phyloP scores from a whole-genome alignment of 2,329 filamentous ascomycete genomes.

The Aschersonia sp. region DNA sequence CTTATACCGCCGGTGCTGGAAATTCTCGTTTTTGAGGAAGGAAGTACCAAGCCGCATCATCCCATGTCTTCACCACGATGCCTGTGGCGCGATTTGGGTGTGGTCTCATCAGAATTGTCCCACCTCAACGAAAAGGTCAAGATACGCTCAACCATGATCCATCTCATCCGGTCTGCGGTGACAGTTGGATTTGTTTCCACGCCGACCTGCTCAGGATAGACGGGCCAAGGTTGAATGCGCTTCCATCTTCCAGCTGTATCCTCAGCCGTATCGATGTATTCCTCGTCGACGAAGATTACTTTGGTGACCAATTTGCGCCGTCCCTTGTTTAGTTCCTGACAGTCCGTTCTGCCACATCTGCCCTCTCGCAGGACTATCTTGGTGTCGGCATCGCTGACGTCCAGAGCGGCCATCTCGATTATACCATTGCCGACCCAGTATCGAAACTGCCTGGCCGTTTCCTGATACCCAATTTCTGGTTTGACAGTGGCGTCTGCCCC shows the following conservation, averaged over 20 bases:
- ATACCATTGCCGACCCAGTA: slow-evolving; percentile 23
- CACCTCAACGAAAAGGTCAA: slow-evolving; percentile 15
- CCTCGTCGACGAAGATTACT: slow-evolving; percentile 19
- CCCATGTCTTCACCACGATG: neutral
- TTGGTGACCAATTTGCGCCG: slow-evolving; percentile 23
- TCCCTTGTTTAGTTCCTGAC: slow-evolving; percentile 19
- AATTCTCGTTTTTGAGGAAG: too few species aligned
- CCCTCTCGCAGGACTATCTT: slow-evolving; percentile 18
- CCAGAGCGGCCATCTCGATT: slow-evolving; percentile 21
- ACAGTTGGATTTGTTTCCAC: slow-evolving; percentile 6
- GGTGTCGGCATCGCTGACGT: slow-evolving; percentile 18
- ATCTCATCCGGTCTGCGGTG: slow-evolving; percentile 19
- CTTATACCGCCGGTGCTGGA: too few species aligned
- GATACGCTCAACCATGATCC: slow-evolving; percentile 22
- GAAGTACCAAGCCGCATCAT: neutral
- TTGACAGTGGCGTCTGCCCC: slow-evolving; percentile 15
- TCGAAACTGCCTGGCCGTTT: slow-evolving; percentile 20
- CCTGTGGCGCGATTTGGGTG: neutral
- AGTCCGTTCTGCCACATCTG: slow-evolving; percentile 19
- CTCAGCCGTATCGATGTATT: slow-evolving; percentile 12
- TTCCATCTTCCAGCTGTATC: slow-evolving; percentile 12
- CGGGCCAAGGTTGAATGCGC: slow-evolving; percentile 17
- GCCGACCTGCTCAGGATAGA: slow-evolving; percentile 11
- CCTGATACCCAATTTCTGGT: slow-evolving; percentile 13
- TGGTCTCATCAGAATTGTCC: neutral